These are phyloP conservation scores for Kandelia obovata DNA, from an alignment of 345 rosid species.

Conservation along the genomic window DNA sequence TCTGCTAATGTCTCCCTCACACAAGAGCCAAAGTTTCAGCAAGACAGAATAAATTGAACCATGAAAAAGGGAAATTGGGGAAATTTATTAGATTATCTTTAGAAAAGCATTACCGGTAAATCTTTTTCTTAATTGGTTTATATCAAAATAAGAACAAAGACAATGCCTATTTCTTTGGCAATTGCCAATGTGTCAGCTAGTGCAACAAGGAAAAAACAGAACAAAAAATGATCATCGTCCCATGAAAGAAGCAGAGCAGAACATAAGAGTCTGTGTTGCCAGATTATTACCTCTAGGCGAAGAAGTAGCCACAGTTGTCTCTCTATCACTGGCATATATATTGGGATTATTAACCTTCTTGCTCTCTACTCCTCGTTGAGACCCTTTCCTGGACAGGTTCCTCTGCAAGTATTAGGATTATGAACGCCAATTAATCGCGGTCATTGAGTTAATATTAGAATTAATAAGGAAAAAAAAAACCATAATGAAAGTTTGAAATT, in stretches of 20 bases:
- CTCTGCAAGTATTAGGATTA: constrained; percentile 52
- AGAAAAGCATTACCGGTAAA: neutral
- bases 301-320: constrained; percentile 35
- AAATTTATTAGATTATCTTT: no score
- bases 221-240: neutral
- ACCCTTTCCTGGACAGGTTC: constrained; percentile 71
- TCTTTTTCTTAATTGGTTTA: neutral
- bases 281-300: constrained; percentile 60
- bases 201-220: neutral
- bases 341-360: constrained; percentile 37
- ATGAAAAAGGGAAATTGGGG: neutral
- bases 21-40: neutral
- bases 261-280: neutral
- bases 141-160: neutral
- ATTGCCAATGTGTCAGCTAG: neutral
- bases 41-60: constrained; percentile 9
- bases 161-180: neutral
- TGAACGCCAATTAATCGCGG: neutral
- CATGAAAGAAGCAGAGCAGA: neutral
- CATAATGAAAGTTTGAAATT: no score
- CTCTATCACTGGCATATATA: constrained; percentile 43
- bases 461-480: no score
- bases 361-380: constrained; percentile 47
- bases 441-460: neutral
- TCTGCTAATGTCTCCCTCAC: no score